Percentiles rank a stretch among this genome's conserved stretches.
These are phyloP conservation scores for Crucihimalaya himalaica DNA, from an alignment of 345 rosid genomes.

Conservation along the genomic window DNA sequence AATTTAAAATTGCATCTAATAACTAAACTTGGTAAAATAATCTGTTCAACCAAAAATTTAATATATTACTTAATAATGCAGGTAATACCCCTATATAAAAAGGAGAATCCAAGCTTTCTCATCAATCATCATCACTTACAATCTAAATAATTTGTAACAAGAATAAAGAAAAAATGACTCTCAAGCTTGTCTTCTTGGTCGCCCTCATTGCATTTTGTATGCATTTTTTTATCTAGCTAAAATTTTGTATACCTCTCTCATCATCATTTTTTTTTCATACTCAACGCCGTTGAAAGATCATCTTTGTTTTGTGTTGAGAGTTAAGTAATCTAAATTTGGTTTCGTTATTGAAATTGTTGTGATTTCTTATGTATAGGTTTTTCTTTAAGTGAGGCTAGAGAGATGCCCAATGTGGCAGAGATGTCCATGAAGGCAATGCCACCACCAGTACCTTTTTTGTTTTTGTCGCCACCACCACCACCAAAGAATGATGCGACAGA, in stretches of 20 bases:
- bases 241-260: too few species aligned
- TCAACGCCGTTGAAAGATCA: neutral
- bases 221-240: neutral
- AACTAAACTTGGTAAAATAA: neutral
- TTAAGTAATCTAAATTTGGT: neutral
- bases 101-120: neutral
- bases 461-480: neutral
- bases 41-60: neutral
- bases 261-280: neutral
- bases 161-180: neutral
- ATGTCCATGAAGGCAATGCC: too few species aligned
- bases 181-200: constrained; percentile 7
- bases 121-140: constrained; percentile 5
- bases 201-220: constrained; percentile 3
- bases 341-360: neutral
- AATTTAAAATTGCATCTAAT: neutral
- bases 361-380: neutral
- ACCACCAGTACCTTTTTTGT: too few species aligned
- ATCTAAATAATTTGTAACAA: neutral
- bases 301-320: neutral
- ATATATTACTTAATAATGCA: neutral
- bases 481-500: neutral
- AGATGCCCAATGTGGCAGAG: too few species aligned
- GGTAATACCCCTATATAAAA: neutral
- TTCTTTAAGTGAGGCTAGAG: neutral